These are phyloP conservation scores for Capsicum chinense DNA, from an alignment of 257 asterid species.

Conservation along the genomic window DNA sequence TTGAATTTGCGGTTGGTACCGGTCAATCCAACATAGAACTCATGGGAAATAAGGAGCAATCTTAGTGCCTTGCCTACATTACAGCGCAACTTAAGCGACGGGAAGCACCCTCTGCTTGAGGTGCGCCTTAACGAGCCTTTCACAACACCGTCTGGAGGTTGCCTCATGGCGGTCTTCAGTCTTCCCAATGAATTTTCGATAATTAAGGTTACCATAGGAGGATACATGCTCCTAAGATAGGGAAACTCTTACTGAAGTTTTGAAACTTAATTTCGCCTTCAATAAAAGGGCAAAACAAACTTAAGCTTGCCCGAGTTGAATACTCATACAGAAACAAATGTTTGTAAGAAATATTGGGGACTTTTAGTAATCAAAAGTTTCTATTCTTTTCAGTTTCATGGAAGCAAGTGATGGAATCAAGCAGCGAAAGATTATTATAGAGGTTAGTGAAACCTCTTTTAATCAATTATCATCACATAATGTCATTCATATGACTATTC, in stretches of 20 bases:
- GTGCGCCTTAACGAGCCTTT: background rate
- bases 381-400: slow-evolving; percentile 62
- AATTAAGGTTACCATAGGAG: background rate
- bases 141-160: background rate
- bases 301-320: background rate
- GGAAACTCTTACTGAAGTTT: background rate
- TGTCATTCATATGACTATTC: background rate
- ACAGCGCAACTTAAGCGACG: background rate
- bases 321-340: background rate
- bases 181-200: background rate
- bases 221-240: background rate
- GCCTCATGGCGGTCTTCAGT: background rate
- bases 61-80: background rate
- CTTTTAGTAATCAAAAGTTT: background rate
- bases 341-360: background rate
- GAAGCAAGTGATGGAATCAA: slow-evolving; percentile 84
- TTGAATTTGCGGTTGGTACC: too few species aligned
- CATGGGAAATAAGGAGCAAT: background rate
- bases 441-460: slow-evolving; percentile 54
- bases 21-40: background rate
- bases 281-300: background rate
- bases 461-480: background rate
- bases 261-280: background rate
- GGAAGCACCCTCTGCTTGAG: background rate
- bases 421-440: slow-evolving; percentile 61